Base-by-base conservation (phyloP, 2,329 filamentous ascomycete genomes). In the Aspergillus latus region DNA sequence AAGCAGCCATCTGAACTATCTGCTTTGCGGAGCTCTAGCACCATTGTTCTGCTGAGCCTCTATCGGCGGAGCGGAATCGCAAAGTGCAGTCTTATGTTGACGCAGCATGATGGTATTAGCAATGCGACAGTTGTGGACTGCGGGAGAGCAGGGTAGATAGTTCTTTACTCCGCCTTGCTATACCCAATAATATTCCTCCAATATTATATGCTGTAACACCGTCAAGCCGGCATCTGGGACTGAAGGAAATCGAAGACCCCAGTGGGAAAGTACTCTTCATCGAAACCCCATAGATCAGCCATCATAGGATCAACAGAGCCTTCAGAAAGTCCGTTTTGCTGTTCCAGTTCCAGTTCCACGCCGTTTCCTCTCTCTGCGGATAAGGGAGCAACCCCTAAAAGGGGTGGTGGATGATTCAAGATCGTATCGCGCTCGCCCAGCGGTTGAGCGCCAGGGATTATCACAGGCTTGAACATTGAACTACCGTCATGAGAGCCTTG, bases 211-310 rank as follows among this genome's bases (percentile, higher is more conserved):
- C 15, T 9, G 4, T 15, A 39, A 29, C 5, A 37, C 4, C 9
- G 39, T 69, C 54, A 75, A 28, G 72, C 72, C 15, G 72, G 72
- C 72, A 75, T 75, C 59, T 75, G 72, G 13, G 71, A 74, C 55
- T 74, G 72, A 16, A 75, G 61, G 46, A 75, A 75, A 59, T 74
- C 72, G 59, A 74, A 74, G 10, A 75, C 72, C 16, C 72, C 72
- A n/a, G 71, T 74, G 4, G 72, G 72, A 50, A 75, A 75, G 55
- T 74, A 74, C 28, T 75, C 72, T 52, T 74, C 72, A 28, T 75
- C 72, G 40, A 74, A 74, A 10, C 72, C 72, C 72, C 72, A 75
- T 21, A 74, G 57, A 60, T 74, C 72, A 11, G 70, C 66, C 72
- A 74, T 74, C 72, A 74, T 73, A 5, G 72, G 72, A 49, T 75